Evolutionary conservation across 1,284 basidiomycete species (phyloP).

Genomic region (Porphyrellus sp.): DNA sequence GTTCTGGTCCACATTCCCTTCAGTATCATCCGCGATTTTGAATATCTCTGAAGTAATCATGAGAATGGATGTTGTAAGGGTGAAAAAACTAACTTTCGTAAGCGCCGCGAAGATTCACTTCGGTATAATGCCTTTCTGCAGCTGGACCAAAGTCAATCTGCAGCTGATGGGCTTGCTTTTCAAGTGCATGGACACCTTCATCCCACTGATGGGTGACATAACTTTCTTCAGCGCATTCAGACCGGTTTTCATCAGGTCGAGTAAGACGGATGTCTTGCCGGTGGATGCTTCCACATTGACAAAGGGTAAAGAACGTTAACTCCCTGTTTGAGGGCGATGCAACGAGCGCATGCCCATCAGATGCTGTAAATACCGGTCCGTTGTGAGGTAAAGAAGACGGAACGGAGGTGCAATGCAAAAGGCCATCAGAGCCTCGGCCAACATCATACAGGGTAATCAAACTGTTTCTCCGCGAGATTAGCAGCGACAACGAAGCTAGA

Average conservation of each 20-base stretch:
- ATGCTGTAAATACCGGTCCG: slow-evolving; percentile 29
- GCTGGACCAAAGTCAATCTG: slow-evolving; percentile 44
- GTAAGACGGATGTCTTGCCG: slow-evolving; percentile 39
- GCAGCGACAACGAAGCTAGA: slow-evolving; percentile 45
- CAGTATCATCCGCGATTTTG: slow-evolving; percentile 26
- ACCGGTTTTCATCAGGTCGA: slow-evolving; percentile 6
- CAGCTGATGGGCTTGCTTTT: slow-evolving; percentile 26
- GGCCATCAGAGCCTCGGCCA: slow-evolving; percentile 37
- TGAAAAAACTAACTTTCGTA: slow-evolving; percentile 47
- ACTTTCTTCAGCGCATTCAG: not conserved
- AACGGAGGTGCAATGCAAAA: slow-evolving; percentile 42
- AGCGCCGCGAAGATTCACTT: slow-evolving; percentile 46
- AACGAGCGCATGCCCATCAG: slow-evolving; percentile 47
- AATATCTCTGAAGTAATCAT: slow-evolving; percentile 40
- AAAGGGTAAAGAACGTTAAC: slow-evolving; percentile 46
- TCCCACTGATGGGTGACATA: slow-evolving; percentile 38
- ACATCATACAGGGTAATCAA: slow-evolving; percentile 65
- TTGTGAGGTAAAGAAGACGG: slow-evolving; percentile 47
- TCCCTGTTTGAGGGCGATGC: slow-evolving; percentile 35
- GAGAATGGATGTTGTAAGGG: slow-evolving; percentile 1
- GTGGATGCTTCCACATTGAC: slow-evolving; percentile 47
- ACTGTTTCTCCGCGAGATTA: slow-evolving; percentile 56
- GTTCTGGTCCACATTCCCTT: slow-evolving; percentile 37
- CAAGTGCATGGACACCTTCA: slow-evolving; percentile 41
- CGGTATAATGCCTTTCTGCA: slow-evolving; percentile 42